Evolutionary conservation across 257 asterid species (phyloP), one percentile per base, ranked within the genome.

Genomic region (Henckelia pumila): DNA sequence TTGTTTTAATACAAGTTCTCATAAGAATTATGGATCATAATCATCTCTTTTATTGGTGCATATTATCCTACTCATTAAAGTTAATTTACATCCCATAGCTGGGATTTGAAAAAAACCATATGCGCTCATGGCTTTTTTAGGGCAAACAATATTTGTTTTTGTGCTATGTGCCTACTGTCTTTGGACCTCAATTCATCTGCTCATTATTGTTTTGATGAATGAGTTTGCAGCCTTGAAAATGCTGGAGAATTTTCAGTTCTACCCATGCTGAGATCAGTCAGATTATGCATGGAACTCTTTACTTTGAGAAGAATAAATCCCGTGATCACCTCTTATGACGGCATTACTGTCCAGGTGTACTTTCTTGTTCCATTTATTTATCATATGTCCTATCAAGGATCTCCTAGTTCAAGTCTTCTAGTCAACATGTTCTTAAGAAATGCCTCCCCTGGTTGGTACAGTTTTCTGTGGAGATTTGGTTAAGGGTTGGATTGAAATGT

Each of bases 171-270:
- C 58, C 44, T 29, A 28, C n/a, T 20, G 56, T 71, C 66, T 19
- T 66, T 55, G 50, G 17, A 63, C 52, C 10, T 60, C 26, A 61
- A 53, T 5, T 73, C 52, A 79, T 73, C 26, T 64, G 58, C 29
- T 73, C 52, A 79, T 73, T 59, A 17, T 50, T 63, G 68, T 59
- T 11, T 50, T 63, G 68, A 44, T 70, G 71, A 59, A 61, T 62
- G 72, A 71, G 56, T 75, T 69, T 72, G 83, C 84, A 88, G 94
- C 78, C 95, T 92, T 60, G 98, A 89, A 77, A 88, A 92, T 83
- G 96, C 97, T 74, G 95, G 96, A 59, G 98, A 92, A 69, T 76
- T 68, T 56, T 92, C 96, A 77, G 85, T 83, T 69, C 72, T 92
- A 78, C 88, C 95, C 72, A 79, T 92, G 80, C 88, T 92, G 59